phyloP scores from a whole-genome alignment of 2,329 filamentous ascomycete genomes.

The Calycina herbarum region DNA sequence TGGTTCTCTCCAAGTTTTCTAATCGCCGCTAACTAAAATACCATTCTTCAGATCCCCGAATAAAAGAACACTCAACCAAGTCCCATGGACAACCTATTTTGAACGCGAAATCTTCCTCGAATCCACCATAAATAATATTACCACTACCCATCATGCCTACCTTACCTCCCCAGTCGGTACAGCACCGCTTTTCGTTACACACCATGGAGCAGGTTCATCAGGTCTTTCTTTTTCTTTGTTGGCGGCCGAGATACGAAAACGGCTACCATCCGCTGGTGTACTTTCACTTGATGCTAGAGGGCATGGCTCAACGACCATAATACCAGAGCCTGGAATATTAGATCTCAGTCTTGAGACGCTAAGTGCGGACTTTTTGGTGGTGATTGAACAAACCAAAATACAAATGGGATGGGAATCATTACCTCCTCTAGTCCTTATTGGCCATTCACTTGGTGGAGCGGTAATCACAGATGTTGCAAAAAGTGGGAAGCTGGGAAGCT shows the following conservation, averaged over 20 bases:
- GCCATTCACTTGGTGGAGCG: conserved; percentile 90
- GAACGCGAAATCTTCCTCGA: conserved; percentile 79
- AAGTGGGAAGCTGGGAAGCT: conserved; percentile 61
- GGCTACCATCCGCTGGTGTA: conserved; percentile 77
- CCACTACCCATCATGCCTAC: conserved; percentile 78
- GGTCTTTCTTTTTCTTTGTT: conserved; percentile 88
- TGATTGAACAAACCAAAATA: conserved; percentile 65
- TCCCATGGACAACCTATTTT: conserved; percentile 86
- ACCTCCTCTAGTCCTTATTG: conserved; percentile 78
- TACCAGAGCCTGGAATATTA: conserved; percentile 41
- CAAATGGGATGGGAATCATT: conserved; percentile 72
- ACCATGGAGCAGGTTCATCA: conserved; percentile 93
- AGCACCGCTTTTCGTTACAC: conserved; percentile 85
- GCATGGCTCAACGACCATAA: conserved; percentile 71
- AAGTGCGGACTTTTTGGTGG: conserved; percentile 67
- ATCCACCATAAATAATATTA: conserved; percentile 42
- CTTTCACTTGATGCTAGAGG: conserved; percentile 83
- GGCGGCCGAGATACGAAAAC: conserved; percentile 72
- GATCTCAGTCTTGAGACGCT: conserved; percentile 75
- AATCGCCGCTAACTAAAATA: conserved; percentile 15
- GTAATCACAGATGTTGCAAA: conserved; percentile 83
- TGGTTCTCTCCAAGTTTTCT: conserved; percentile 35
- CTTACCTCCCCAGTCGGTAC: conserved; percentile 73
- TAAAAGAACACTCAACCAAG: conserved; percentile 36
- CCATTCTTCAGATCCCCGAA: conserved; percentile 33